Conservation (phyloP, 768 basidiomycete species). For the Tubosaeta sp. region DNA sequence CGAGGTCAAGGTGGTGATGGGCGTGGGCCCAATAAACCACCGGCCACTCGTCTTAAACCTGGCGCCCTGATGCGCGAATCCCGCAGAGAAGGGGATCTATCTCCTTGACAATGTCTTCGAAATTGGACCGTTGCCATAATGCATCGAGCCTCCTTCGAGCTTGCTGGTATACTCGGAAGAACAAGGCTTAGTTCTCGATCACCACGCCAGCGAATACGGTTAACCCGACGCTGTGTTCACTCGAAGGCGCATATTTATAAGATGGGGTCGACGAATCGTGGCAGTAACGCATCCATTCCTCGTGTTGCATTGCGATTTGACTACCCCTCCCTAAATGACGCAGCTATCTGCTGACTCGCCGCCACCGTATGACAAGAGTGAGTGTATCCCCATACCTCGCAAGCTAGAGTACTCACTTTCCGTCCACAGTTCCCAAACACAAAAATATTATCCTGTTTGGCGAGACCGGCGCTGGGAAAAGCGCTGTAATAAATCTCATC, state of each 20-base stretch:
- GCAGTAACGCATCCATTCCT: not conserved
- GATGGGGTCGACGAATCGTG: not conserved
- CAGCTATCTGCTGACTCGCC: not conserved
- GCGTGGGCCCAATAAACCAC: too few species aligned
- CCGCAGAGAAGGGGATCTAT: not conserved
- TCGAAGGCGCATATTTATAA: not conserved
- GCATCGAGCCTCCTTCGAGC: not conserved
- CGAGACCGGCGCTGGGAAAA: slow-evolving; percentile 5
- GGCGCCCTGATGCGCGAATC: not conserved
- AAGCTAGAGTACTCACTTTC: not conserved
- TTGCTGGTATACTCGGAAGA: not conserved
- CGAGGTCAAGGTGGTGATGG: not conserved
- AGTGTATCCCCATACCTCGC: not conserved
- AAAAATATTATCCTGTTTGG: slow-evolving; percentile 5
- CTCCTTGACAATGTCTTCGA: not conserved
- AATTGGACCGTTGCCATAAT: not conserved
- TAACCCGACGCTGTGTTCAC: not conserved
- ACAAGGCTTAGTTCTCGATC: not conserved
- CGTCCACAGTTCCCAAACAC: not conserved
- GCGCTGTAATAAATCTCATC: slow-evolving; percentile 1
- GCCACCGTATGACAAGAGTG: not conserved
- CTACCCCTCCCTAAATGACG: not conserved
- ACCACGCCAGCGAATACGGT: not conserved
- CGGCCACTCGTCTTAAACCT: not conserved
- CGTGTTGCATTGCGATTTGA: not conserved